A percentile compares a stretch with the other conserved stretches of the same genome.
Conservation (phyloP, 2,329 filamentous ascomycete species). For the Epichloe coenophiala region DNA sequence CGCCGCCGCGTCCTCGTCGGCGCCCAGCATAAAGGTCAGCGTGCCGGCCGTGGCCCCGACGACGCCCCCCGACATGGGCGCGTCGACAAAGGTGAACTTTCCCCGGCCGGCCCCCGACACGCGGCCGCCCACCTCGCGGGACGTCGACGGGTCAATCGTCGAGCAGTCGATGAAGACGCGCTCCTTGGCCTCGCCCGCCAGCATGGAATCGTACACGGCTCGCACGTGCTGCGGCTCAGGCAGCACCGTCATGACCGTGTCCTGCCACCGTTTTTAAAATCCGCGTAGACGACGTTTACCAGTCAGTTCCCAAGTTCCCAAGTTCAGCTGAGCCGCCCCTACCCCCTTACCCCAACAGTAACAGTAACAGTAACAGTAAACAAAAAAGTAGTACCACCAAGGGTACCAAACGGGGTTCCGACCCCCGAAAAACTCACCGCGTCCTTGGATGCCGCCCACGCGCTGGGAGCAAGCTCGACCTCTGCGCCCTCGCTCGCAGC, state of each 20-base stretch:
- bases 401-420: too few species aligned
- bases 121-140: conserved; percentile 58
- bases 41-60: conserved; percentile 80
- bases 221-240: conserved; percentile 83
- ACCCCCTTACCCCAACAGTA: too few species aligned
- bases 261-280: conserved; percentile 33
- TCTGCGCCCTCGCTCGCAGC: conserved; percentile 30
- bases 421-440: conserved; percentile 29
- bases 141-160: conserved; percentile 85
- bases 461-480: conserved; percentile 30
- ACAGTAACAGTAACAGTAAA: too few species aligned
- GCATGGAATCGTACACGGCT: conserved; percentile 65
- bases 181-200: conserved; percentile 31
- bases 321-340: too few species aligned
- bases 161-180: conserved; percentile 91
- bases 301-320: too few species aligned
- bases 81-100: conserved; percentile 73
- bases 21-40: conserved; percentile 91
- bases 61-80: conserved; percentile 93
- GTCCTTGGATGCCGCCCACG: conserved; percentile 34
- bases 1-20: conserved; percentile 46
- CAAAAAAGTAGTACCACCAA: too few species aligned
- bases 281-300: too few species aligned
- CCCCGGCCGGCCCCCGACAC: conserved; percentile 45
- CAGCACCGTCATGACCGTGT: conserved; percentile 75